Evolutionary conservation across 768 basidiomycete genomes (phyloP), one percentile per base, ranked within the genome.

Genomic region (Chlorophyllum brunneum): DNA sequence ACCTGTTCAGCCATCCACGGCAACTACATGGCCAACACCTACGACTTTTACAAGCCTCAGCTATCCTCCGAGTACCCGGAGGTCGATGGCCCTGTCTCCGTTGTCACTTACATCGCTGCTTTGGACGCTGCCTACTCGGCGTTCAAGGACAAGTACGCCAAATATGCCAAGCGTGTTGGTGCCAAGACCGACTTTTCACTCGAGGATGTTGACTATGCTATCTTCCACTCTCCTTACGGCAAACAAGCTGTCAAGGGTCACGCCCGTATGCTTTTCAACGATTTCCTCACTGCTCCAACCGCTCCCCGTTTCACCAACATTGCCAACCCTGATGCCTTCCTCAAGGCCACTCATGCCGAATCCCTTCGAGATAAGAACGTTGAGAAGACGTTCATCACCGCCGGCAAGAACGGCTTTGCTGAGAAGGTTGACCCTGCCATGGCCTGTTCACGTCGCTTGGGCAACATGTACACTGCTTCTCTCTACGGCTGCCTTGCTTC

Each of bases 1-100:
- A 52, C 33, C 54, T 38, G 53, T 65, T 7, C 66, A 98, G 95
- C 95, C 60, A 80, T 93, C 58, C 97, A 98, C 70, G 95, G 95
- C 22, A 92, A 85, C 45, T 91, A 94, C 76, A 98, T 98, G 89
- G 87, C 88, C 56, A 95, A 99, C 76, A 92, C 87, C 0, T 98
- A 95, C 70, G 97, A 99, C 72, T 98, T 98, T 70, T 99, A 97
- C 86, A 99, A 99, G 77, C 97, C 97, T 42, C 86, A 92, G 61
- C 84, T 98, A 18, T 85, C 87, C 50, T 95, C 92, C 18, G 92
- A 95, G 68, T 95, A 94, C 69, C 97, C 97, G 55, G 89, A 91
- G 61, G 95, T 99, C 43, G 95, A 99, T 65, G 97, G 97, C 2
- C 97, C 95, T 4, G 86, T 95, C 39, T 95, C 97, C 6, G 89